Evolutionary conservation across 2,329 filamentous ascomycete species (phyloP).

Genomic region (Davidsoniella eucalypti): DNA sequence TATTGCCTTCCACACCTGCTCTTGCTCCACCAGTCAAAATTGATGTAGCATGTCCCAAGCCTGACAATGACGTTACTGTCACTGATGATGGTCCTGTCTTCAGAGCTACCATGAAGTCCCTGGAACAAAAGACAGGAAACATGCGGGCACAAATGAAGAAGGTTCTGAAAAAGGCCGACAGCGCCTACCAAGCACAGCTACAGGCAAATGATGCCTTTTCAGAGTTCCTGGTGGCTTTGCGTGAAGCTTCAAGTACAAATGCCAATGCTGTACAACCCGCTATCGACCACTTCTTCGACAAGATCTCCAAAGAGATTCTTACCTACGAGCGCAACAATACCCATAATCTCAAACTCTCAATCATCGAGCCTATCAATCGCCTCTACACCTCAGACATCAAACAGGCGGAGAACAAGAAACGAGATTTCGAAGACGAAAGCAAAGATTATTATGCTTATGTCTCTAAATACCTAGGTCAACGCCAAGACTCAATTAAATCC

Average conservation of each 20-base stretch:
- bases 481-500: slow-evolving; percentile 88
- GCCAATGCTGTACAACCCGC: slow-evolving; percentile 94
- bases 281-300: slow-evolving; percentile 95
- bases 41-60: slow-evolving; percentile 72
- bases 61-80: slow-evolving; percentile 67
- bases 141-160: slow-evolving; percentile 94
- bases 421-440: slow-evolving; percentile 96
- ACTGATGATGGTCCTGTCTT: slow-evolving; percentile 91
- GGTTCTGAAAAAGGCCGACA: slow-evolving; percentile 84
- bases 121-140: slow-evolving; percentile 91
- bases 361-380: slow-evolving; percentile 85
- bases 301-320: slow-evolving; percentile 82
- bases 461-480: slow-evolving; percentile 85
- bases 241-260: slow-evolving; percentile 78
- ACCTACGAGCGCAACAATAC: slow-evolving; percentile 75
- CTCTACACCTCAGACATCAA: slow-evolving; percentile 95
- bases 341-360: slow-evolving; percentile 69
- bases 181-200: slow-evolving; percentile 61
- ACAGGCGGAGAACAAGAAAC: slow-evolving; percentile 88
- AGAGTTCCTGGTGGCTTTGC: slow-evolving; percentile 69
- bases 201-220: slow-evolving; percentile 74
- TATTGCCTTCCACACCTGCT: slow-evolving; percentile 13
- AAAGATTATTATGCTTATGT: slow-evolving; percentile 97
- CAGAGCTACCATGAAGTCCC: slow-evolving; percentile 84
- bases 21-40: slow-evolving; percentile 46